These are phyloP conservation scores for Escallonia rubra DNA, from an alignment of 129 eudicot genomes.

Conservation along the genomic window DNA sequence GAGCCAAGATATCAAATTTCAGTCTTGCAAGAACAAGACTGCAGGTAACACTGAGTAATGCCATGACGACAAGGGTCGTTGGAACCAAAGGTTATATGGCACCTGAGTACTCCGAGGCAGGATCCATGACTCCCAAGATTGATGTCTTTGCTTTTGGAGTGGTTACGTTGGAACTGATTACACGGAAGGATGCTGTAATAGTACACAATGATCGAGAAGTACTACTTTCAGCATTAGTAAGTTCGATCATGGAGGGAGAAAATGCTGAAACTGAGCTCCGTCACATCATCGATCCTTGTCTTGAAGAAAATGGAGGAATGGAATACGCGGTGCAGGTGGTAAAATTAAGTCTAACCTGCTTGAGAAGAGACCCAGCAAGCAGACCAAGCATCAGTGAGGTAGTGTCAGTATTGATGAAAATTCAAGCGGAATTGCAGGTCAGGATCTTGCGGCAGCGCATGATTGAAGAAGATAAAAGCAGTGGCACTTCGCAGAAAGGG, in stretches of 20 bases:
- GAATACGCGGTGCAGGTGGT: constrained; percentile 35
- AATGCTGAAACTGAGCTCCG: constrained; percentile 32
- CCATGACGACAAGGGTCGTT: constrained; percentile 13
- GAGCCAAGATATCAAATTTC: constrained; percentile 71
- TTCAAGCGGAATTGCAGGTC: constrained; percentile 19
- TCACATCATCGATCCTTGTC: constrained; percentile 19
- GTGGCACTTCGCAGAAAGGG: neutral
- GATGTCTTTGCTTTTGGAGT: constrained; percentile 63
- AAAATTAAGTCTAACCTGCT: constrained; percentile 37
- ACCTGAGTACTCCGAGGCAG: constrained; percentile 40
- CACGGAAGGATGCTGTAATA: constrained; percentile 34
- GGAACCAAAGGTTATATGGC: constrained; percentile 55
- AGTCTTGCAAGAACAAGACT: constrained; percentile 38
- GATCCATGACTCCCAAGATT: constrained; percentile 25
- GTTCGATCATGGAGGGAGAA: constrained; percentile 23
- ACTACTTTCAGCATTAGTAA: constrained; percentile 24
- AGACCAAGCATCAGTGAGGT: constrained; percentile 61
- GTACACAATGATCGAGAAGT: constrained; percentile 29
- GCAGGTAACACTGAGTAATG: neutral
- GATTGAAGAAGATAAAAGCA: neutral
- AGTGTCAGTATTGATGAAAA: constrained; percentile 35
- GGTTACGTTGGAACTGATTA: constrained; percentile 42
- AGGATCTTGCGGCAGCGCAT: neutral
- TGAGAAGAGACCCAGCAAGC: constrained; percentile 33
- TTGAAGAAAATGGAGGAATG: constrained; percentile 25